Evolutionary conservation across 2,329 filamentous ascomycete species (phyloP).

Genomic region (Curvularia verruculosa): DNA sequence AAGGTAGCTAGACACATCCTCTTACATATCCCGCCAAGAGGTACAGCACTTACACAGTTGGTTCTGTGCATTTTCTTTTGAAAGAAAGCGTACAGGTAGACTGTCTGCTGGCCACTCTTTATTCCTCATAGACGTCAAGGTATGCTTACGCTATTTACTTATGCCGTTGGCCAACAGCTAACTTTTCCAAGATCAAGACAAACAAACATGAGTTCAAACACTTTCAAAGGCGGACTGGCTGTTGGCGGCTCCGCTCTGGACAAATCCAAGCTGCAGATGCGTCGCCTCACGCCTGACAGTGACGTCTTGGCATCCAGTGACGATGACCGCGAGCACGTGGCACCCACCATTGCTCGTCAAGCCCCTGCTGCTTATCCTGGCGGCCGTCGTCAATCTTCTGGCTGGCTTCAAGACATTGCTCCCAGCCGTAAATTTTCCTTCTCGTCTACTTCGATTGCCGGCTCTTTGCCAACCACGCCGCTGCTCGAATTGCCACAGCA

Average conservation of each 20-base stretch:
- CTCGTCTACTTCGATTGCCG: slow-evolving; percentile 70
- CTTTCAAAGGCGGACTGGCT: slow-evolving; percentile 39
- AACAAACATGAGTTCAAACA: slow-evolving; percentile 34
- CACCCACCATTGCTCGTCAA: slow-evolving; percentile 26
- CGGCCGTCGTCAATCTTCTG: slow-evolving; percentile 40
- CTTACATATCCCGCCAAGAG: slow-evolving; percentile 17
- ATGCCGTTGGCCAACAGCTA: slow-evolving; percentile 8
- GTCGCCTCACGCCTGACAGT: slow-evolving; percentile 90
- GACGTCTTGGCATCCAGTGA: slow-evolving; percentile 93
- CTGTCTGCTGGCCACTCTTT: slow-evolving; percentile 5
- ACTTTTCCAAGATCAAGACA: slow-evolving; percentile 10
- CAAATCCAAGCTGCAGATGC: slow-evolving; percentile 70
- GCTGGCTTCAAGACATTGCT: slow-evolving; percentile 85
- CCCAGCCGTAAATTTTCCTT: slow-evolving; percentile 73
- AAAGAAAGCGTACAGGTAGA: slow-evolving; percentile 16
- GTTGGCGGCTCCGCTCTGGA: slow-evolving; percentile 55
- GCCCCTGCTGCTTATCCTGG: slow-evolving; percentile 31
- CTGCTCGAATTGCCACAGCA: slow-evolving; percentile 65
- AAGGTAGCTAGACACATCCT: slow-evolving; percentile 16
- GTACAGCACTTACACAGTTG: slow-evolving; percentile 15
- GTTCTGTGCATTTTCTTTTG: slow-evolving; percentile 12
- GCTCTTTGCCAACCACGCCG: slow-evolving; percentile 82
- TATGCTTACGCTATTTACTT: slow-evolving; percentile 7
- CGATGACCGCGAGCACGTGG: slow-evolving; percentile 74
- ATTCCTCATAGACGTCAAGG: slow-evolving; percentile 21